Base-by-base conservation (phyloP, 768 basidiomycete species). In the Russula griseocarnosa region DNA sequence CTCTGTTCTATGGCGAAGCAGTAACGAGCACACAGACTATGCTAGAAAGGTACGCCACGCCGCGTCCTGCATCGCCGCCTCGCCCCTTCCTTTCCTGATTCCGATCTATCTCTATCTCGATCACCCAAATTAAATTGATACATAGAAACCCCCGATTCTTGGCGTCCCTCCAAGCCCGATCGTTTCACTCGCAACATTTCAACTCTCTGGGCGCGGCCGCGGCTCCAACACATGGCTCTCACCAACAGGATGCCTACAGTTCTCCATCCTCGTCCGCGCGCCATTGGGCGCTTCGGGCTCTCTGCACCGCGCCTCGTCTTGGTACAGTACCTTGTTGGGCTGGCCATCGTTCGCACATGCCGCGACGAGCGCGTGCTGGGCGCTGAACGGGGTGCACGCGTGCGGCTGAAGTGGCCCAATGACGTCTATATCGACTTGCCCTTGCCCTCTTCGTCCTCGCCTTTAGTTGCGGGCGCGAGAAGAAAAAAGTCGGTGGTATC, bases 361-460 rank as follows among this genome's bases (percentile, higher is more conserved):
- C 81, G 86, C 55, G 81, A 85, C 2, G 76, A 76, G 2, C 76
- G 69, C 11, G 79, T 86, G n/a, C 77, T 87, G 0, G 83, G 65
- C 7, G 61, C 51, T 26, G 73, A 61, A 38, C 78, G 76, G 56
- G 86, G 83, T 14, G 75, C 83, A 3, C 78, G 79, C 16, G 82
- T 97, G 13, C 80, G 86, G 46, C 77, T 98, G 28, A 98, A 98
- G 74, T 98, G 97, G 97, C 97, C 96, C 22, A 98, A 98, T 70
- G 97, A 98, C 69, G 78, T 99, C 5, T 98, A 98, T 70, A 89
- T 86, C 2, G 79, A 85, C 46, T 77, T 80, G 46, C 42, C 52
- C 28, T 32, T 8, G 32, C 8, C 32, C 32, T 8, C 32, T 2
- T 54, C 34, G n/a, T 36, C 52, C 14, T 51, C 50, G 26, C 3